Evolutionary conservation across 768 basidiomycete genomes (phyloP).

Genomic region (Lepiota brunneoincarnata): DNA sequence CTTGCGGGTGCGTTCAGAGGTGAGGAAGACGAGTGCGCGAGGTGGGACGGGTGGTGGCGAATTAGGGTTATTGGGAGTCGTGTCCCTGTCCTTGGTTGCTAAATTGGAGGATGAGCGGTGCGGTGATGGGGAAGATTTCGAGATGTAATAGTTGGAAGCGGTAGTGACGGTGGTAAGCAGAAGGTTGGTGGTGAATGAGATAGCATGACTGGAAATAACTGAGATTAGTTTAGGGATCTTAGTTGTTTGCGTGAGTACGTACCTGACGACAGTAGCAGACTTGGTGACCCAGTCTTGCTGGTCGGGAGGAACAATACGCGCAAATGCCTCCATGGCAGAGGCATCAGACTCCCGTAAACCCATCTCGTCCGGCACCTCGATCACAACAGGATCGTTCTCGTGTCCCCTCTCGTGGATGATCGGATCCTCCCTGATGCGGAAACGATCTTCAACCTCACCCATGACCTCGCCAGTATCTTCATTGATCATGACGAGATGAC

Average conservation of each 20-base stretch:
- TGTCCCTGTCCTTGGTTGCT: neutral
- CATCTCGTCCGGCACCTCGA: slow-evolving; percentile 59
- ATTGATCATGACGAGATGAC: slow-evolving; percentile 69
- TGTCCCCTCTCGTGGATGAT: slow-evolving; percentile 45
- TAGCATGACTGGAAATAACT: slow-evolving; percentile 49
- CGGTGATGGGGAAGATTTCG: slow-evolving; percentile 50
- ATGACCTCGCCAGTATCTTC: slow-evolving; percentile 71
- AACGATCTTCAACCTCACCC: slow-evolving; percentile 59
- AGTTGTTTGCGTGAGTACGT: slow-evolving; percentile 17
- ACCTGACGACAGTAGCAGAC: slow-evolving; percentile 65
- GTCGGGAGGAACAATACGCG: slow-evolving; percentile 59
- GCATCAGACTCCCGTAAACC: slow-evolving; percentile 34
- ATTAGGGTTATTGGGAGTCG: slow-evolving; percentile 13
- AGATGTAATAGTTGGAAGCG: slow-evolving; percentile 62
- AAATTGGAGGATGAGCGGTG: slow-evolving; percentile 29
- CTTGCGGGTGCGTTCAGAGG: slow-evolving; percentile 55
- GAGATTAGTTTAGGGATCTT: slow-evolving; percentile 8
- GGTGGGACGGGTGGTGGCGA: slow-evolving; percentile 31
- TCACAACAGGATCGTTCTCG: slow-evolving; percentile 65
- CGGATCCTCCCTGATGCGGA: slow-evolving; percentile 59
- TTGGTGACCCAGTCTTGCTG: slow-evolving; percentile 69
- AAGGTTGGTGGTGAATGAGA: slow-evolving; percentile 63
- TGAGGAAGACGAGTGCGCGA: slow-evolving; percentile 53
- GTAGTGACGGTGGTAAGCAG: slow-evolving; percentile 58
- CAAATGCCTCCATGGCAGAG: slow-evolving; percentile 51